phyloP scores from a whole-genome alignment of 2,329 filamentous ascomycete species.

The Cephalotrichum gorgonifer region DNA sequence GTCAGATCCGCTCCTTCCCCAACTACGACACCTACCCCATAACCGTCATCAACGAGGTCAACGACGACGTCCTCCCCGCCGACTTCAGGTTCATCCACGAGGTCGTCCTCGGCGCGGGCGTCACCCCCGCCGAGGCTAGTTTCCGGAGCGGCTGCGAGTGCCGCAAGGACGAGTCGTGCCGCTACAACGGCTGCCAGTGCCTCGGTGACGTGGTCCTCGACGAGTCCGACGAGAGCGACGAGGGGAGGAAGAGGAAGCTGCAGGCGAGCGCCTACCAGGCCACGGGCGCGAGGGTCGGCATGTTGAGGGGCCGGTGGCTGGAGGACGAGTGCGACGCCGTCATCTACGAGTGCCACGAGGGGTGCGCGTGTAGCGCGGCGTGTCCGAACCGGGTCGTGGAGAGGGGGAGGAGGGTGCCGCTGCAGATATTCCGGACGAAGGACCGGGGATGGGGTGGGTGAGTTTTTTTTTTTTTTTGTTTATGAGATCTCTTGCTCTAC shows the following conservation, averaged over 20 bases:
- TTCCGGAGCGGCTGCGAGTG: conserved; percentile 65
- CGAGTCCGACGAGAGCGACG: conserved; percentile 19
- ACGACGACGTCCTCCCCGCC: conserved; percentile 44
- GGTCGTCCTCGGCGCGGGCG: conserved; percentile 48
- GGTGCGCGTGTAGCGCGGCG: conserved; percentile 50
- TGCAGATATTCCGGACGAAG: conserved; percentile 67
- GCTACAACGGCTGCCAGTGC: conserved; percentile 58
- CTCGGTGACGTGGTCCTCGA: conserved; percentile 50
- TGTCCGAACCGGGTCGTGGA: conserved; percentile 74
- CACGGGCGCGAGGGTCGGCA: conserved; percentile 38
- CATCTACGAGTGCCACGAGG: conserved; percentile 72
- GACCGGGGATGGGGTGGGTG: conserved; percentile 64
- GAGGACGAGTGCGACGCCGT: conserved; percentile 37
- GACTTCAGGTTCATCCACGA: conserved; percentile 60
- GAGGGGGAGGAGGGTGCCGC: conserved; percentile 55
- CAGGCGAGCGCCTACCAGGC: conserved; percentile 54
- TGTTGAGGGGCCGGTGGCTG: conserved; percentile 41
- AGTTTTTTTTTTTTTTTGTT: background rate
- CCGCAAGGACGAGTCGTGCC: conserved; percentile 49
- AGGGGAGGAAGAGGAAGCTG: conserved; percentile 9
- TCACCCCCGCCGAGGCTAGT: conserved; percentile 46
- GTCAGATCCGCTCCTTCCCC: conserved; percentile 46
- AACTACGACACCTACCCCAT: conserved; percentile 41
- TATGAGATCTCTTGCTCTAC: too few species aligned
- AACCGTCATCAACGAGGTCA: conserved; percentile 53